A percentile compares a stretch with the other conserved stretches of the same genome.
Conservation (phyloP, 768 basidiomycete genomes). For the Leccinum ochraceum region DNA sequence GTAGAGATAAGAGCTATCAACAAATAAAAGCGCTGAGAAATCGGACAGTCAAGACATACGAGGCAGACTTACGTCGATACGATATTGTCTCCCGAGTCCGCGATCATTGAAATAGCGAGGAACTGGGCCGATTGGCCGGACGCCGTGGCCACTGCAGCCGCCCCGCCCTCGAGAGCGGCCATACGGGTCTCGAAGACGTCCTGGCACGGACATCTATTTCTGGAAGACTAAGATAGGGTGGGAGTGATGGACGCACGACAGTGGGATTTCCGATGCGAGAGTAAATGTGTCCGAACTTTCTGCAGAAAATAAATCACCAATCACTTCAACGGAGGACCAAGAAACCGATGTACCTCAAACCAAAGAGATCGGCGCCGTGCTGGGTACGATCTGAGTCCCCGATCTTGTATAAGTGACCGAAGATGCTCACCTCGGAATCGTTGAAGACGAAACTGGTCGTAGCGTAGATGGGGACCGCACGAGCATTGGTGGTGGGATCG, state of each 20-base stretch:
- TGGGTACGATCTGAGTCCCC: constrained; percentile 20
- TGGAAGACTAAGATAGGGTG: background rate
- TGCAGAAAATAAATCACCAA: constrained; percentile 14
- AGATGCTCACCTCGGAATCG: constrained; percentile 42
- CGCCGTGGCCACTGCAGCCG: constrained; percentile 54
- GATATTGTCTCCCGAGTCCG: constrained; percentile 62
- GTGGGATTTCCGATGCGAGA: constrained; percentile 60
- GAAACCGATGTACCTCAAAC: constrained; percentile 36
- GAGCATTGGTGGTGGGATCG: constrained; percentile 55
- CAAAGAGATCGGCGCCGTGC: constrained; percentile 61
- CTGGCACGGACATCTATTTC: constrained; percentile 29
- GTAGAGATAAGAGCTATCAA: constrained; percentile 49
- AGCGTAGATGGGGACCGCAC: constrained; percentile 66
- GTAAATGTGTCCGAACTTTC: constrained; percentile 51
- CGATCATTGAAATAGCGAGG: constrained; percentile 55
- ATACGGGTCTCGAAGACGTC: constrained; percentile 69
- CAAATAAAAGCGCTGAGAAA: background rate
- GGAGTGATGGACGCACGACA: constrained; percentile 38
- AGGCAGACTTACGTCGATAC: constrained; percentile 48
- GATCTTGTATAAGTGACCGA: background rate
- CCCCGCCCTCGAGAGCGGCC: constrained; percentile 63
- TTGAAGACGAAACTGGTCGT: constrained; percentile 59
- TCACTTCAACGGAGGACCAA: background rate
- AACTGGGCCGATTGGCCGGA: constrained; percentile 67
- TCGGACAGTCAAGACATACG: background rate